Evolutionary conservation across 78 protist species (phyloP).

Genomic region (Bigelowiella natans): DNA sequence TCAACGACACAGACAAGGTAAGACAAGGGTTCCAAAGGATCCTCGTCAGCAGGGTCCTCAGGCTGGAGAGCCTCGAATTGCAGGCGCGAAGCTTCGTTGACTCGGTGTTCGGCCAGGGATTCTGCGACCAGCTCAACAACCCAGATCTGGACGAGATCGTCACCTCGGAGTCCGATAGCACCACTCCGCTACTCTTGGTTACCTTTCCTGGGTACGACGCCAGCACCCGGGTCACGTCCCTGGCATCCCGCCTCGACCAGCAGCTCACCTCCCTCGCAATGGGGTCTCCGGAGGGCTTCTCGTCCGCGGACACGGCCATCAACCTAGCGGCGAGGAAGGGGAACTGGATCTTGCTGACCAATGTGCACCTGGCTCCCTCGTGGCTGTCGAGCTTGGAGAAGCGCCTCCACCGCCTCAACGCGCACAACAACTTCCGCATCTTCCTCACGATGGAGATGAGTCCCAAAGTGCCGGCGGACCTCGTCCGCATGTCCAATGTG

Average conservation of each 20-base stretch:
- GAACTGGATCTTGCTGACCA: constrained; percentile 89
- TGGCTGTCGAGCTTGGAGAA: constrained; percentile 83
- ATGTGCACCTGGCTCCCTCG: constrained; percentile 87
- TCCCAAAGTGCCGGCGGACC: constrained; percentile 68
- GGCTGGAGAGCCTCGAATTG: constrained; percentile 55
- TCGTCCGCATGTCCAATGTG: constrained; percentile 65
- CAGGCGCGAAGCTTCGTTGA: neutral
- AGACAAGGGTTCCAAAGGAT: constrained; percentile 30
- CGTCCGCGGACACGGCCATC: constrained; percentile 70
- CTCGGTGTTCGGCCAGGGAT: constrained; percentile 56
- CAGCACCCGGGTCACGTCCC: constrained; percentile 36
- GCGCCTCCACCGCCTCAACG: constrained; percentile 56
- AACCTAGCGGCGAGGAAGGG: constrained; percentile 61
- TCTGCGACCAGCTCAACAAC: neutral
- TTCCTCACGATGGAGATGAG: constrained; percentile 81
- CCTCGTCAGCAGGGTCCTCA: constrained; percentile 60
- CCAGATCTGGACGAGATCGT: constrained; percentile 44
- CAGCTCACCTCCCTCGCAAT: constrained; percentile 62
- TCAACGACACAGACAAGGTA: neutral
- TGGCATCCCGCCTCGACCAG: constrained; percentile 19
- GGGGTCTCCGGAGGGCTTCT: constrained; percentile 88
- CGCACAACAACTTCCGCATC: constrained; percentile 42
- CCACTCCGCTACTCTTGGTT: constrained; percentile 64
- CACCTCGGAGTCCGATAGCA: constrained; percentile 22
- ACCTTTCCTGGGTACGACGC: constrained; percentile 87